Conservation (phyloP, 1,284 basidiomycete species). For the Phlebopus sp. region DNA sequence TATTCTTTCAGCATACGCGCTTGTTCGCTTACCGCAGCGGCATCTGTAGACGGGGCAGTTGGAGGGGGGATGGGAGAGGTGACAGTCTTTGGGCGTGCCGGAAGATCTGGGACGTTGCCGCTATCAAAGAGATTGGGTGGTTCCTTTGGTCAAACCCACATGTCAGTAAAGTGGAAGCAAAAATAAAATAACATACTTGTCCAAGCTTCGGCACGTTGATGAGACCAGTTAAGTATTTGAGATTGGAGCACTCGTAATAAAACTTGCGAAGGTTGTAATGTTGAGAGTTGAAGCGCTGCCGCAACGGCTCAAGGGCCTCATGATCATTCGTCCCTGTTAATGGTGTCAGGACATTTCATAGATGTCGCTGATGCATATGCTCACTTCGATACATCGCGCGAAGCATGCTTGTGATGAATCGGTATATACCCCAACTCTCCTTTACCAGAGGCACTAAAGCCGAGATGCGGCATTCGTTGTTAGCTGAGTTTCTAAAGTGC, state of each 20-base stretch:
- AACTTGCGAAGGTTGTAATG: conserved; percentile 91
- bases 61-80: conserved; percentile 61
- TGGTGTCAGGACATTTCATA: conserved; percentile 8
- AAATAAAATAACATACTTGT: conserved; percentile 47
- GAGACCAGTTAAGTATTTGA: conserved; percentile 92
- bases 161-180: not conserved
- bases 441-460: conserved; percentile 92
- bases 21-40: conserved; percentile 87
- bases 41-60: conserved; percentile 66
- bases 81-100: conserved; percentile 75
- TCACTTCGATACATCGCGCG: conserved; percentile 90
- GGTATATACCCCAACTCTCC: conserved; percentile 96
- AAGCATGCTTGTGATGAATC: conserved; percentile 97
- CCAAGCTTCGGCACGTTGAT: conserved; percentile 97
- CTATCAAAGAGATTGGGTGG: conserved; percentile 89
- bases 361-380: conserved; percentile 25
- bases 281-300: conserved; percentile 82
- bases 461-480: conserved; percentile 95
- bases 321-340: conserved; percentile 77
- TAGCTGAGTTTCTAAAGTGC: conserved; percentile 84
- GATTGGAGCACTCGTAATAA: conserved; percentile 96
- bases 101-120: conserved; percentile 83
- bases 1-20: conserved; percentile 95
- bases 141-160: conserved; percentile 52
- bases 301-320: conserved; percentile 84